phyloP scores from a whole-genome alignment of 208 protist genomes.

The Leishmania mexicana region DNA sequence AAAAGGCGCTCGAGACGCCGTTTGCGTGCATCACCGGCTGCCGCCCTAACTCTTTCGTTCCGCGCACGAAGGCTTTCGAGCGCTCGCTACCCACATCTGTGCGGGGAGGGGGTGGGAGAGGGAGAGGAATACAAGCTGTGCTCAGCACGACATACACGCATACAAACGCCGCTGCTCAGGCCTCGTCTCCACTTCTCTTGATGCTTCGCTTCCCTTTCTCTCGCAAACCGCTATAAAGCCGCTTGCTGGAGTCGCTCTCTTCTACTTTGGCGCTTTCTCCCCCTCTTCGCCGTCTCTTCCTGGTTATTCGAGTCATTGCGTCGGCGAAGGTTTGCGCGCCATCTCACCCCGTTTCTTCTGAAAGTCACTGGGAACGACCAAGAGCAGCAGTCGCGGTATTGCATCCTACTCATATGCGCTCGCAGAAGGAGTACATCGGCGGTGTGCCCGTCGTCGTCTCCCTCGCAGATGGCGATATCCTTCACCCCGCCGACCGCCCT shows the following conservation, averaged over 20 bases:
- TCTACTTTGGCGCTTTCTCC: background rate
- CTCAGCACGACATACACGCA: background rate
- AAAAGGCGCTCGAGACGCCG: background rate
- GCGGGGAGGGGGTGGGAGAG: background rate
- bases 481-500: slow-evolving; percentile 40
- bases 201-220: background rate
- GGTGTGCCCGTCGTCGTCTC: slow-evolving; percentile 65
- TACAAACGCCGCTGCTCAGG: background rate
- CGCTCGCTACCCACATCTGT: background rate
- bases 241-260: background rate
- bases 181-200: background rate
- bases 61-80: background rate
- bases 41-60: background rate
- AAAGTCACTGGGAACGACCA: background rate
- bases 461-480: slow-evolving; percentile 53
- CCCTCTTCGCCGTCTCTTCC: background rate
- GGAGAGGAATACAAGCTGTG: background rate
- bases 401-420: slow-evolving; percentile 15
- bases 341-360: background rate
- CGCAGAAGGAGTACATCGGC: slow-evolving; percentile 44
- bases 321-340: background rate
- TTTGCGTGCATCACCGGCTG: background rate
- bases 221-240: background rate
- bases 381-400: background rate
- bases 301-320: background rate